Evolutionary conservation across 768 basidiomycete genomes (phyloP).

Genomic region (Gyrodon lividus): DNA sequence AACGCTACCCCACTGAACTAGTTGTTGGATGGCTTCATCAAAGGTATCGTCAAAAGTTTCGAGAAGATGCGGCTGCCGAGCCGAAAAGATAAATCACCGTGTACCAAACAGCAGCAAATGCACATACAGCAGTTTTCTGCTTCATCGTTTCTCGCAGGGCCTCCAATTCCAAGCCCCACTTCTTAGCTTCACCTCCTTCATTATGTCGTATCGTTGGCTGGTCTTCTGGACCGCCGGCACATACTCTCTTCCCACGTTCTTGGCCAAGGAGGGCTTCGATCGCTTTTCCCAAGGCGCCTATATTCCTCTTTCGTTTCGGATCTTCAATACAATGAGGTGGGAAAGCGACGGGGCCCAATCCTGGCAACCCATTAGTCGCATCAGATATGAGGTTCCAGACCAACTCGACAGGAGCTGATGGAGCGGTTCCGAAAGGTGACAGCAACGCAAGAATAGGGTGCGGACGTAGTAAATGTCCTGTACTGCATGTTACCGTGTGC

Average conservation of each 20-base stretch:
- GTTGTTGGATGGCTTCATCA: conserved; percentile 74
- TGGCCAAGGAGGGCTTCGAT: conserved; percentile 63
- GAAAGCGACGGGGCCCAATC: conserved; percentile 73
- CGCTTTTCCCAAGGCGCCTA: conserved; percentile 71
- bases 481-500: conserved; percentile 60
- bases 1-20: conserved; percentile 72
- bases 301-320: conserved; percentile 67
- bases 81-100: conserved; percentile 19
- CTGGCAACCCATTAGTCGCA: conserved; percentile 67
- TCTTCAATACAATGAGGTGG: conserved; percentile 78
- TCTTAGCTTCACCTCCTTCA: conserved; percentile 69
- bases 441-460: conserved; percentile 53
- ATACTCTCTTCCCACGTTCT: conserved; percentile 64
- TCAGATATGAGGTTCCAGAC: conserved; percentile 48
- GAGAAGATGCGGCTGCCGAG: conserved; percentile 51
- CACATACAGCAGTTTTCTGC: conserved; percentile 53
- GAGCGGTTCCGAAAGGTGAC: conserved; percentile 39
- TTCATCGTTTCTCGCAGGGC: conserved; percentile 57
- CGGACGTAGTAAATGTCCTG: conserved; percentile 62
- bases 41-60: conserved; percentile 70
- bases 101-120: conserved; percentile 4
- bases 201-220: conserved; percentile 34
- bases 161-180: conserved; percentile 70
- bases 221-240: conserved; percentile 47
- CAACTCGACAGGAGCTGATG: conserved; percentile 38